Percentiles rank a stretch among this genome's conserved stretches.
Conservation (phyloP, 148 eudicot genomes). For the Rheum nobile region DNA sequence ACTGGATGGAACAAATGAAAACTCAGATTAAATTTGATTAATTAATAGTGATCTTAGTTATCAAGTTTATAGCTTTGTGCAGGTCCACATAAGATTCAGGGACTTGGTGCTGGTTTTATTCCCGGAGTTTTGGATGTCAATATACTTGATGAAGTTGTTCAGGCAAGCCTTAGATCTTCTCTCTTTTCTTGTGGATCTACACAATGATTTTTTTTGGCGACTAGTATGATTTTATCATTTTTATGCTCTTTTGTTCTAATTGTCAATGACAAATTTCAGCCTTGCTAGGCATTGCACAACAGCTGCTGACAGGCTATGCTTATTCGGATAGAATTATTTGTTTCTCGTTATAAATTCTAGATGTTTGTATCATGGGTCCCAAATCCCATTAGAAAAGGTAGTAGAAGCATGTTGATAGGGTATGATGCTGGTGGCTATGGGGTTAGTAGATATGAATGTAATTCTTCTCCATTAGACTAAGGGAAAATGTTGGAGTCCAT, state of each 20-base stretch:
- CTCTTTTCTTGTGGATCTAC: background rate
- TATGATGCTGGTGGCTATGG: background rate
- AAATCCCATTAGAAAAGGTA: background rate
- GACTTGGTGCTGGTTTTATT: slow-evolving; percentile 79
- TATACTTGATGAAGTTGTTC: slow-evolving; percentile 63
- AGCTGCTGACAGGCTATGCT: background rate
- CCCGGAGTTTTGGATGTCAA: slow-evolving; percentile 53
- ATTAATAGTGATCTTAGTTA: background rate
- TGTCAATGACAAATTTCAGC: background rate
- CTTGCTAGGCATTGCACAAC: background rate
- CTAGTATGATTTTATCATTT: background rate
- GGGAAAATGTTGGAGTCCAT: background rate
- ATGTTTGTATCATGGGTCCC: background rate
- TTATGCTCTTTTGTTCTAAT: background rate
- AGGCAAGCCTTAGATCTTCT: slow-evolving; percentile 27
- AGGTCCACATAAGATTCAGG: slow-evolving; percentile 86
- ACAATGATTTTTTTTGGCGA: background rate
- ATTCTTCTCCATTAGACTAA: background rate
- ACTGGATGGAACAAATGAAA: background rate
- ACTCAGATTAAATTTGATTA: background rate
- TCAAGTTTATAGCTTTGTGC: background rate
- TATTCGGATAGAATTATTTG: background rate
- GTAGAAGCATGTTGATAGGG: background rate
- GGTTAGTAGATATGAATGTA: background rate
- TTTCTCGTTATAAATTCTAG: background rate